phyloP scores from a whole-genome alignment of 352 stramenopile species.

The Poterioochromonas sp. region DNA sequence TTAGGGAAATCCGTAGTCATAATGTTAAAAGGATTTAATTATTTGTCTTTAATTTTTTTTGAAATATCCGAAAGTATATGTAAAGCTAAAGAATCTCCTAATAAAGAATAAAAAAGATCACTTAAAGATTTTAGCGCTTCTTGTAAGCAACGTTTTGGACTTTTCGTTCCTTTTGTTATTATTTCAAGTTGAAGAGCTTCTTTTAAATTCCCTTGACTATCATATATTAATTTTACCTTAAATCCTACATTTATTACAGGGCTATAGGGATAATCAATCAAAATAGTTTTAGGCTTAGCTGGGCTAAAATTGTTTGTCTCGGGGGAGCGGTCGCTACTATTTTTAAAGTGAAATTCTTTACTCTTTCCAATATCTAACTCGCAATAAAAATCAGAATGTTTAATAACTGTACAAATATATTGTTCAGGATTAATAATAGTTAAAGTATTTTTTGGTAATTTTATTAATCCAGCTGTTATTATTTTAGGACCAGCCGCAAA shows the following conservation, averaged over 20 bases:
- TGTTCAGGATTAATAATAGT: slow-evolving; percentile 31
- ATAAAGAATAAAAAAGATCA: slow-evolving; percentile 37
- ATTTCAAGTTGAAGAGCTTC: slow-evolving; percentile 22
- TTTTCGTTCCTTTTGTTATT: slow-evolving; percentile 25
- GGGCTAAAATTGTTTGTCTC: background rate
- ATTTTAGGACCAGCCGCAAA: slow-evolving; percentile 27
- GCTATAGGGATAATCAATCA: slow-evolving; percentile 19
- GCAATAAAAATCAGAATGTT: slow-evolving; percentile 5
- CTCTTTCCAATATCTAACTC: slow-evolving; percentile 30
- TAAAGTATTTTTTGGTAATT: slow-evolving; percentile 16
- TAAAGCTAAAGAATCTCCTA: slow-evolving; percentile 36
- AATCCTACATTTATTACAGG: slow-evolving; percentile 25
- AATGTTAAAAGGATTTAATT: slow-evolving; percentile 12
- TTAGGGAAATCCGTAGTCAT: slow-evolving; percentile 22
- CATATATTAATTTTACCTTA: slow-evolving; percentile 32
- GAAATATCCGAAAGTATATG: slow-evolving; percentile 38
- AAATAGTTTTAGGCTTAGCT: slow-evolving; percentile 5
- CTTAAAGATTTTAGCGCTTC: slow-evolving; percentile 16
- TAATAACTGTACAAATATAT: slow-evolving; percentile 28
- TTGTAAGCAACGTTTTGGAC: slow-evolving; percentile 14
- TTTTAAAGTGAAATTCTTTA: slow-evolving; percentile 17
- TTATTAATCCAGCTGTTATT: slow-evolving; percentile 15
- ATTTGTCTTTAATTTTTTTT: slow-evolving; percentile 39
- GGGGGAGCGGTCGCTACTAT: background rate
- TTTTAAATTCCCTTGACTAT: slow-evolving; percentile 16